phyloP scores from a whole-genome alignment of 2,329 filamentous ascomycete genomes.

The Knufia petricola region DNA sequence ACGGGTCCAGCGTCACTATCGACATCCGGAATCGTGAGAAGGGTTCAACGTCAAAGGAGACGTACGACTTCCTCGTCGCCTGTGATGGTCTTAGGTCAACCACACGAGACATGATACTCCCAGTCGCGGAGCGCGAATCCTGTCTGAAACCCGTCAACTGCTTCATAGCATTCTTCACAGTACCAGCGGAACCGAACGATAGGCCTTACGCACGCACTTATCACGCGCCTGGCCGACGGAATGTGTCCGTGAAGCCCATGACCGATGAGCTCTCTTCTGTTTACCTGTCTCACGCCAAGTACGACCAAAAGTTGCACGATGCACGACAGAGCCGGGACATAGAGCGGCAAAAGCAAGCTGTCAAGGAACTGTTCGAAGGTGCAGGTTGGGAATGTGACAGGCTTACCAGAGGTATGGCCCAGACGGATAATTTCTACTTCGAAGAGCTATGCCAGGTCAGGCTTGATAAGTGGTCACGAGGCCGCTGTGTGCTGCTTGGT shows the following conservation, averaged over 20 bases:
- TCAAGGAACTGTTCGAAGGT: constrained; percentile 25
- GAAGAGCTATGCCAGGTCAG: constrained; percentile 31
- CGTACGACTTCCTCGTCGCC: constrained; percentile 17
- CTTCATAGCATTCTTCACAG: constrained; percentile 25
- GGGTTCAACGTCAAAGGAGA: background rate
- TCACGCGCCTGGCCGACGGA: constrained; percentile 19
- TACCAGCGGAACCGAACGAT: constrained; percentile 22
- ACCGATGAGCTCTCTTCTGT: constrained; percentile 20
- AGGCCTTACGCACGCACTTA: constrained; percentile 15
- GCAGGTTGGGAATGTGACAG: constrained; percentile 32
- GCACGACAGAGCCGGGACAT: constrained; percentile 11
- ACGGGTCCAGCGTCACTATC: background rate
- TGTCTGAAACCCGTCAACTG: constrained; percentile 15
- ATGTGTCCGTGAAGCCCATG: constrained; percentile 22
- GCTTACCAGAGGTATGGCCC: constrained; percentile 32
- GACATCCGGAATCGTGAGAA: background rate
- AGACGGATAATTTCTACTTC: constrained; percentile 37
- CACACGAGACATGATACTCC: constrained; percentile 7
- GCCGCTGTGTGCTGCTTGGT: constrained; percentile 35
- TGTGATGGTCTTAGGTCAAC: constrained; percentile 17
- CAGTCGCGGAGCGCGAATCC: background rate
- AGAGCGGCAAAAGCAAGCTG: constrained; percentile 5
- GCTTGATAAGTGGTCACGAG: constrained; percentile 30
- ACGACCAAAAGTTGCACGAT: background rate
- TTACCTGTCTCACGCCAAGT: constrained; percentile 15